Evolutionary conservation across 345 rosid genomes (phyloP), one percentile per base, ranked within the genome.

Genomic region (Pistacia integerrima): DNA sequence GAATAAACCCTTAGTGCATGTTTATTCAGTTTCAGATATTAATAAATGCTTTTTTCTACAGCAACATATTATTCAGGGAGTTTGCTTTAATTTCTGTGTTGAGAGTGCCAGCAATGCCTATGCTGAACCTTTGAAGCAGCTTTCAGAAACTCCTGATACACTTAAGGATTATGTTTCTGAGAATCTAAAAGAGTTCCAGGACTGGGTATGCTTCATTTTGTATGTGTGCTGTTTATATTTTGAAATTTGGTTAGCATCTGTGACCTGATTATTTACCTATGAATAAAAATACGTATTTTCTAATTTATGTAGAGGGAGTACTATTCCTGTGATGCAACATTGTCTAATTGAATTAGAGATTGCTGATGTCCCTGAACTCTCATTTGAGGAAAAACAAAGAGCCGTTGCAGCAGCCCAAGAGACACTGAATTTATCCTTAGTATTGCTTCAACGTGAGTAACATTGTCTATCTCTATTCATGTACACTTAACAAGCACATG

Each of bases 81-180:
- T 93, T 96, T 65, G 94, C 98, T 69, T 80, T 96, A 82, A 90
- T 96, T 80, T 90, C 99, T 72, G 90, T 96, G 97, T 96, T 98
- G 99, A 90, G 99, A 82, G 95, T 93, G 64, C 99, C 99, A 66
- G 91, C 88, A 75, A 88, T 92, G 91, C 99, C 99, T 48, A 88
- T 96, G 99, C 99, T 71, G 99, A 96, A 82, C 99, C 99, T 77
- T 80, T 96, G 84, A 96, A 96, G 89, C 98, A 91, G 85, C 91
- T 93, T 70, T 91, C 94, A 14, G 97, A 92, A 85, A 79, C 82
- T 78, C 88, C 88, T 73, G 84, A 87, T 76, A 80, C 79, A 59
- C 77, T 83, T 11, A 89, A 90, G 79, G 92, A 89, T 78, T 85
- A 87, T 70, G 86, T 89, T 74, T 87, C 93, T 6, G 94, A 91